These are phyloP conservation scores for Mucor lusitanicus DNA, from an alignment of 371 early-diverging fungal genomes.

Conservation along the genomic window DNA sequence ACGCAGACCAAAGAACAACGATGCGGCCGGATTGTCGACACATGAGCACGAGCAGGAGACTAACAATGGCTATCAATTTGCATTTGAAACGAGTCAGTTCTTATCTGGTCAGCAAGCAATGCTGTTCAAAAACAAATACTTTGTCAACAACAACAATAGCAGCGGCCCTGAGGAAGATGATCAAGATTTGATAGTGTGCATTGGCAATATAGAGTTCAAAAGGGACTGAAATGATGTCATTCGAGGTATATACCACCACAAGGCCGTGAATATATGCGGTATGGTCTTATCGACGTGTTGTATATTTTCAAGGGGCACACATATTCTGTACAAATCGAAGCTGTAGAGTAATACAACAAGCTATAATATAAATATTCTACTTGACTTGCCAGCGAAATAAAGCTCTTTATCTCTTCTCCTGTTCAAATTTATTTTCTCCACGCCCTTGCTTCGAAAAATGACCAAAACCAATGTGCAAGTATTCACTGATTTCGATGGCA, in stretches of 20 bases:
- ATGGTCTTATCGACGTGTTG: neutral
- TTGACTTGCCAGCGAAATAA: neutral
- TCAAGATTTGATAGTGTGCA: slow-evolving; percentile 9
- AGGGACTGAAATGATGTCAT: slow-evolving; percentile 3
- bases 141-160: neutral
- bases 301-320: neutral
- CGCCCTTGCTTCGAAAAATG: no score
- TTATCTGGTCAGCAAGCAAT: slow-evolving; percentile 11
- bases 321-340: neutral
- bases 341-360: neutral
- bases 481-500: slow-evolving; percentile 54
- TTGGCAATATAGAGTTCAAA: slow-evolving; percentile 11
- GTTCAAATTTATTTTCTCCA: neutral
- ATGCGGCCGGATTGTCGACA: slow-evolving; percentile 13
- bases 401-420: neutral
- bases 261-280: neutral
- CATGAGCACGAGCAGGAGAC: slow-evolving; percentile 14
- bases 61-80: slow-evolving; percentile 10
- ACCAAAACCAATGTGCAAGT: slow-evolving; percentile 33
- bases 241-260: neutral
- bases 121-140: slow-evolving; percentile 10
- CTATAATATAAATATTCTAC: neutral
- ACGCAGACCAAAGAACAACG: slow-evolving; percentile 17
- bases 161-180: neutral
- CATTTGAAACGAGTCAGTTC: slow-evolving; percentile 19